Evolutionary conservation across 306 rosid species (phyloP).

Genomic region (Cicer judaicum): DNA sequence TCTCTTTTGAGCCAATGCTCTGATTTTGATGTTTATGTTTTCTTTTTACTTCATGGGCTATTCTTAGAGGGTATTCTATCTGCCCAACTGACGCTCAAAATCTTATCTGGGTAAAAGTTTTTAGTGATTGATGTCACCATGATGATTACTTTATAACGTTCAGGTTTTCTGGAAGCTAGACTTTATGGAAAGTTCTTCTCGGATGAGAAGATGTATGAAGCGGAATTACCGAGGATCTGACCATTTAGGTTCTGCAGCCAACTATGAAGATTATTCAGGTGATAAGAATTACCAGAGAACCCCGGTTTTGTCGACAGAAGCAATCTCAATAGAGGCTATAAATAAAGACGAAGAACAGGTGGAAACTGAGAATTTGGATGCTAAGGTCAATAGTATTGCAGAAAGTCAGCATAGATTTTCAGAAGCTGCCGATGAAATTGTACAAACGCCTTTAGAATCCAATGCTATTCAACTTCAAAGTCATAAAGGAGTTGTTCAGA

Average conservation of each 20-base stretch:
- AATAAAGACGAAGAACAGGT: conserved; percentile 70
- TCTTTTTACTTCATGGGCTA: background rate
- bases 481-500: conserved; percentile 56
- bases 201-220: conserved; percentile 87
- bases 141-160: conserved; percentile 35
- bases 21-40: conserved; percentile 27
- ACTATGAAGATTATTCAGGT: conserved; percentile 66
- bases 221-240: conserved; percentile 85
- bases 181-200: conserved; percentile 87
- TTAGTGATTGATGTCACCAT: conserved; percentile 9
- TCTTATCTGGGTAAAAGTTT: background rate
- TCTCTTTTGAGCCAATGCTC: conserved; percentile 29
- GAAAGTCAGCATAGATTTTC: conserved; percentile 58
- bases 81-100: conserved; percentile 20
- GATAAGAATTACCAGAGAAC: conserved; percentile 57
- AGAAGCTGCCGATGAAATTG: conserved; percentile 55
- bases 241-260: conserved; percentile 90
- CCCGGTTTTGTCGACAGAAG: conserved; percentile 80
- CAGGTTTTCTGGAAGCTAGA: conserved; percentile 98
- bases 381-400: conserved; percentile 51
- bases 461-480: conserved; percentile 56
- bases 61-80: conserved; percentile 34
- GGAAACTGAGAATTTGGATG: conserved; percentile 68
- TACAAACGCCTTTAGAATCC: conserved; percentile 54
- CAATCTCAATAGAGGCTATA: conserved; percentile 68